A percentile compares a stretch with the other conserved stretches of the same genome.
phyloP scores from a whole-genome alignment of 2,329 filamentous ascomycete species.

The Botryotinia narcissicola region DNA sequence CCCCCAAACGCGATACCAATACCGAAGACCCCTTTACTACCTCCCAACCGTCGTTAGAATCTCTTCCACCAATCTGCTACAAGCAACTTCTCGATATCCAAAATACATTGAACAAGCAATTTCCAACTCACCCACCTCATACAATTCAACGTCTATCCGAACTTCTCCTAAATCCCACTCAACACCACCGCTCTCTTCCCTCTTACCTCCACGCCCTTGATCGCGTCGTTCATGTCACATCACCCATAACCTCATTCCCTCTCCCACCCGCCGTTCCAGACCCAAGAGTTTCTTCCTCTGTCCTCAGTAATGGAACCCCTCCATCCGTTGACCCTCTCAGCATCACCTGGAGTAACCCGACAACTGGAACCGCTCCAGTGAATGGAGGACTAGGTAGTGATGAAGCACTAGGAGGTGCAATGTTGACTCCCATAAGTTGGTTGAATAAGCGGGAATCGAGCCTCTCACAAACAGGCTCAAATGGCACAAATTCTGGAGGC shows the following conservation, averaged over 20 bases:
- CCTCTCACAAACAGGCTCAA: slow-evolving; percentile 15
- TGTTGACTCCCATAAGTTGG: slow-evolving; percentile 95
- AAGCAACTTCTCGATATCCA: slow-evolving; percentile 55
- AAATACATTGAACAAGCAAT: slow-evolving; percentile 61
- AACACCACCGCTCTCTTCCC: slow-evolving; percentile 77
- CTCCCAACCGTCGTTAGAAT: neutral
- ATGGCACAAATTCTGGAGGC: slow-evolving; percentile 6
- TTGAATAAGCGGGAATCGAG: slow-evolving; percentile 48
- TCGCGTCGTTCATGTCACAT: slow-evolving; percentile 86
- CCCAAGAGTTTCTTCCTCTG: slow-evolving; percentile 49
- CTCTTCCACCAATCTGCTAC: slow-evolving; percentile 7
- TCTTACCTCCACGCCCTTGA: slow-evolving; percentile 89
- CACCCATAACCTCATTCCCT: slow-evolving; percentile 75
- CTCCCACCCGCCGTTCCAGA: slow-evolving; percentile 66
- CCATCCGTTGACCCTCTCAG: slow-evolving; percentile 38
- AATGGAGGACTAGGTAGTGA: slow-evolving; percentile 65
- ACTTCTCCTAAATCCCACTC: slow-evolving; percentile 71
- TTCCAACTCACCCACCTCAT: slow-evolving; percentile 76
- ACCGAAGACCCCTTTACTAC: slow-evolving; percentile 45
- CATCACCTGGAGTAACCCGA: slow-evolving; percentile 50
- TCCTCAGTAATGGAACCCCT: slow-evolving; percentile 58
- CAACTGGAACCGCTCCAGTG: slow-evolving; percentile 36
- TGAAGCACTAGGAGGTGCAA: slow-evolving; percentile 82
- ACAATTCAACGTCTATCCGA: slow-evolving; percentile 91
- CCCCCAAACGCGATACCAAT: slow-evolving; percentile 39